phyloP scores from a whole-genome alignment of 345 rosid species.

The Trapa incisa region DNA sequence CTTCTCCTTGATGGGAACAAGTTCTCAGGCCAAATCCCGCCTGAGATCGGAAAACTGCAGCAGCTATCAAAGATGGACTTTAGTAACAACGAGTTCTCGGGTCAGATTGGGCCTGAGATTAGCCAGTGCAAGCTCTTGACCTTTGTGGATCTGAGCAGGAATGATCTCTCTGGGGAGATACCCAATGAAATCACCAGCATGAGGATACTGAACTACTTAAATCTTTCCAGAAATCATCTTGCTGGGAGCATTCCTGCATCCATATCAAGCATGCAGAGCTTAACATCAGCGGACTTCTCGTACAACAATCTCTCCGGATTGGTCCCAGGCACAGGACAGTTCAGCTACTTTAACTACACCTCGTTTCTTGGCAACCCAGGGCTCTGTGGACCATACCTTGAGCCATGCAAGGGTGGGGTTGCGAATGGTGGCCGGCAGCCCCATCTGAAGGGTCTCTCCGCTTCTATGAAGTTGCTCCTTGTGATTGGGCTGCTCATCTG shows the following conservation, averaged over 20 bases:
- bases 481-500: conserved; percentile 36
- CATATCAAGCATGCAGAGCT: conserved; percentile 40
- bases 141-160: conserved; percentile 37
- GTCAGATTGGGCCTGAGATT: conserved; percentile 28
- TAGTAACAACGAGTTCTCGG: conserved; percentile 36
- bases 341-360: conserved; percentile 43
- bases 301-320: conserved; percentile 42
- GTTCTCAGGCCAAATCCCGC: conserved; percentile 33
- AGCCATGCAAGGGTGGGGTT: conserved; percentile 31
- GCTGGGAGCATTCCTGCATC: conserved; percentile 34
- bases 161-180: conserved; percentile 29
- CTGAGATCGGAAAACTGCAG: conserved; percentile 31
- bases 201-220: conserved; percentile 41
- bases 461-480: conserved; percentile 37
- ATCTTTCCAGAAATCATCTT: conserved; percentile 37
- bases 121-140: conserved; percentile 45
- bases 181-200: conserved; percentile 35
- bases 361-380: conserved; percentile 38
- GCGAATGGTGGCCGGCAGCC: conserved; percentile 22
- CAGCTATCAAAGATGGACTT: conserved; percentile 46
- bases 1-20: conserved; percentile 37
- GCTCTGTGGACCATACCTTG: conserved; percentile 41
- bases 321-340: conserved; percentile 41
- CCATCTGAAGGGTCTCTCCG: conserved; percentile 30
- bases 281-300: conserved; percentile 43